phyloP scores from a whole-genome alignment of 2,329 filamentous ascomycete species.

The Dryadomyces quercivorus region DNA sequence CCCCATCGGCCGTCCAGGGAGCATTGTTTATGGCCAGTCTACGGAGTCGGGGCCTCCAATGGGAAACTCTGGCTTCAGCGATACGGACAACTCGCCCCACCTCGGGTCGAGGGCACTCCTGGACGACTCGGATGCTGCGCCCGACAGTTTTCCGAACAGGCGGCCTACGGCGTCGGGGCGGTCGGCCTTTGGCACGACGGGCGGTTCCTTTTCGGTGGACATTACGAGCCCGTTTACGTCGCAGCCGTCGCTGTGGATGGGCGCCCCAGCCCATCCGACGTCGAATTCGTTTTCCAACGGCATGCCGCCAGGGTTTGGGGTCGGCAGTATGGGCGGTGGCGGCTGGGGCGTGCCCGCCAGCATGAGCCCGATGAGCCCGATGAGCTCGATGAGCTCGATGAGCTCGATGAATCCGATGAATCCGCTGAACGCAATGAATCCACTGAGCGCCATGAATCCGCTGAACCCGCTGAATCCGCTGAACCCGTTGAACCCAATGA shows the following conservation, averaged over 20 bases:
- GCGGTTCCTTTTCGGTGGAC: constrained; percentile 7
- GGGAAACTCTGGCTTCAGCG: constrained; percentile 31
- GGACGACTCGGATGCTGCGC: constrained; percentile 55
- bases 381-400: no score
- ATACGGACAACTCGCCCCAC: constrained; percentile 54
- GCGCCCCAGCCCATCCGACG: neutral
- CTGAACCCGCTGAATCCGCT: no score
- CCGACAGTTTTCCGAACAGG: constrained; percentile 21
- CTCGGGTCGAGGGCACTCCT: constrained; percentile 85
- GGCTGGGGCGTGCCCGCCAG: neutral
- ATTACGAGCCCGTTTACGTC: constrained; percentile 9
- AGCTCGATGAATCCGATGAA: no score
- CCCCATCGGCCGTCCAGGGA: constrained; percentile 79
- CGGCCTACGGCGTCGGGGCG: constrained; percentile 8
- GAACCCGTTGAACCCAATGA: neutral
- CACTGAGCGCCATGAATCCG: no score
- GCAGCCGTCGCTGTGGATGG: constrained; percentile 11
- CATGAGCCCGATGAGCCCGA: no score
- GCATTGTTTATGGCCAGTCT: constrained; percentile 45
- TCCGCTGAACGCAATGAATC: no score
- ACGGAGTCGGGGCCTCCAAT: constrained; percentile 15
- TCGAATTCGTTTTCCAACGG: constrained; percentile 3
- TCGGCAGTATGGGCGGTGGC: neutral
- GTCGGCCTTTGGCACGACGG: constrained; percentile 11
- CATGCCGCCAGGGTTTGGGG: constrained; percentile 1